These are phyloP conservation scores for Saccharomyces hybrid DNA, from an alignment of 1,139 yeast species.

Conservation along the genomic window DNA sequence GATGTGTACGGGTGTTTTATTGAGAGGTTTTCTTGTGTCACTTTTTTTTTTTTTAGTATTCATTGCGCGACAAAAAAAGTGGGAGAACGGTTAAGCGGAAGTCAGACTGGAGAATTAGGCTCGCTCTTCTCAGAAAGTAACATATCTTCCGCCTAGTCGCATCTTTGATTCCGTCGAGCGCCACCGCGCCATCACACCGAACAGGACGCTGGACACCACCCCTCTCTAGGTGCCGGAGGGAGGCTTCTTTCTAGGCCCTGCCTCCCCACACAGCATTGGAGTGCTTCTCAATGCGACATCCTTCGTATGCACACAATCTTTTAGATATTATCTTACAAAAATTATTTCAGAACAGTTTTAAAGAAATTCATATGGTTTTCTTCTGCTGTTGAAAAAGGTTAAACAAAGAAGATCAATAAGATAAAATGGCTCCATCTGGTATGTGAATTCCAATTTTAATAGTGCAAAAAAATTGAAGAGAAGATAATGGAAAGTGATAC, in stretches of 20 bases:
- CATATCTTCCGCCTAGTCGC: not conserved
- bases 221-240: not conserved
- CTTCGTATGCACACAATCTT: not conserved
- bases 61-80: not conserved
- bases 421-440: constrained; percentile 48
- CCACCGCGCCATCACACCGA: not conserved
- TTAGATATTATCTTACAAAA: not conserved
- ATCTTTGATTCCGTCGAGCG: not conserved
- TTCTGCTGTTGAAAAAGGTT: not conserved
- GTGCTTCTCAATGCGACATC: not conserved
- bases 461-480: not conserved
- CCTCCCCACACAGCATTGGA: not conserved
- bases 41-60: not conserved
- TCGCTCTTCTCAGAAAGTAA: not conserved
- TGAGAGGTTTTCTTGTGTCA: not conserved
- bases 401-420: constrained; percentile 4
- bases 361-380: not conserved
- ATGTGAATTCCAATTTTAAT: constrained; percentile 24
- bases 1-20: not conserved
- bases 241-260: not conserved
- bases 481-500: not conserved
- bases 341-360: not conserved
- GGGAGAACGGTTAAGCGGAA: not conserved
- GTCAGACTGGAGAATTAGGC: not conserved
- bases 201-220: not conserved